phyloP scores from a whole-genome alignment of 1,284 basidiomycete genomes.

The Austropuccinia psidii region DNA sequence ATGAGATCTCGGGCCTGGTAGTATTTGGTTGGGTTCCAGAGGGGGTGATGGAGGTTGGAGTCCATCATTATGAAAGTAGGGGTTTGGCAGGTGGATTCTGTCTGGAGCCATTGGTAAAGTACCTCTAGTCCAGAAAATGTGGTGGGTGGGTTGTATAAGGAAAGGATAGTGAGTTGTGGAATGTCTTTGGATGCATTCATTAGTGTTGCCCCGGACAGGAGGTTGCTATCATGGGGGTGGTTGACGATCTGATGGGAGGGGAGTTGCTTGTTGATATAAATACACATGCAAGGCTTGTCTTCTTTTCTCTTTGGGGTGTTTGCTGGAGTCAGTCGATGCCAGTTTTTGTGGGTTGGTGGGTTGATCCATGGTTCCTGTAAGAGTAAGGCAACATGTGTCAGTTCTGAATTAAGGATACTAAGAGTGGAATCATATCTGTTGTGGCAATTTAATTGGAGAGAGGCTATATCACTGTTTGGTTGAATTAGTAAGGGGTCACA shows the following conservation, averaged over 20 bases:
- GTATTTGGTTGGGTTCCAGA: background rate
- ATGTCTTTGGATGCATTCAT: background rate
- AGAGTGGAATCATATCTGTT: too few relatives aligned
- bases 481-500: too few relatives aligned
- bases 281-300: background rate
- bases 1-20: background rate
- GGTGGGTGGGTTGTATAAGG: background rate
- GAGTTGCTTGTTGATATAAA: background rate
- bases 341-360: background rate
- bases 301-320: background rate
- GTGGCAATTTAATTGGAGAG: too few relatives aligned
- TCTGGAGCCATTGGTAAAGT: background rate
- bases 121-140: background rate
- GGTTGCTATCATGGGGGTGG: background rate
- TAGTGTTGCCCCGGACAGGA: background rate
- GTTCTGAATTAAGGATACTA: background rate
- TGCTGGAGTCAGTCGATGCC: background rate
- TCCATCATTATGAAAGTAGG: slow-evolving; percentile 3
- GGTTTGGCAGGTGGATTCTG: background rate
- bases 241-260: too few relatives aligned
- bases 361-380: background rate
- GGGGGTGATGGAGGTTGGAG: background rate
- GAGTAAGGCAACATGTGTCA: background rate
- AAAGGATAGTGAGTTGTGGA: background rate
- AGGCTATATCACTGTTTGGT: too few relatives aligned